Conservation (phyloP, 1,284 basidiomycete species). For the Ceraceosorus bombacis region DNA sequence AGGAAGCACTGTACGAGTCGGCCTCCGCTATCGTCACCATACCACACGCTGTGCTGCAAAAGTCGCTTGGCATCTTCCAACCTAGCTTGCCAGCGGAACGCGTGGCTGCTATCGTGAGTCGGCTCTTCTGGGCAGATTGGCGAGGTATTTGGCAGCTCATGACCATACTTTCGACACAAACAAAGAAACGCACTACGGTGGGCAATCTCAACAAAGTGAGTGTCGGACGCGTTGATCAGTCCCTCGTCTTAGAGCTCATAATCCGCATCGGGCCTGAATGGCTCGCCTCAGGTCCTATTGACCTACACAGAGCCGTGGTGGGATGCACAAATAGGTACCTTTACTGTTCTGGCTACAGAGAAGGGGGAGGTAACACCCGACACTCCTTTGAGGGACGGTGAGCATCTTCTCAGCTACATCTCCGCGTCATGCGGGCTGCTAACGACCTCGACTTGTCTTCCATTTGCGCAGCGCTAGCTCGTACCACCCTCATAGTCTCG, state of each 20-base stretch:
- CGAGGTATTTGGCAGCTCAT: no score
- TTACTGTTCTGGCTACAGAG: constrained; percentile 49
- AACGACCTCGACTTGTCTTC: constrained; percentile 7
- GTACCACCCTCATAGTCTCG: constrained; percentile 47
- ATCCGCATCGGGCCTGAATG: constrained; percentile 48
- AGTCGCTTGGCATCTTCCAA: constrained; percentile 35
- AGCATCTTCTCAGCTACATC: background rate
- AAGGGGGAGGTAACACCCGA: no score
- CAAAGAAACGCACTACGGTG: constrained; percentile 20
- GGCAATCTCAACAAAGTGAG: constrained; percentile 42
- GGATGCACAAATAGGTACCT: constrained; percentile 48
- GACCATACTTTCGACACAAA: no score
- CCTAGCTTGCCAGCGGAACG: constrained; percentile 44
- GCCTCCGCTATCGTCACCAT: constrained; percentile 45
- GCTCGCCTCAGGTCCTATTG: constrained; percentile 53
- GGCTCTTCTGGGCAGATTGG: no score
- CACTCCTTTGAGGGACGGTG: no score
- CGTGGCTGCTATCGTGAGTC: constrained; percentile 31
- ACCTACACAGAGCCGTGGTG: constrained; percentile 52
- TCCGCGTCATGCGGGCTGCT: constrained; percentile 7
- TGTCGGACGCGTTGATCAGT: constrained; percentile 19
- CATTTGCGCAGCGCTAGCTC: constrained; percentile 8
- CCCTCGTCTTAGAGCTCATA: constrained; percentile 37
- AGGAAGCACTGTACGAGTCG: constrained; percentile 29
- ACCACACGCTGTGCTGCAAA: constrained; percentile 49